A percentile compares a stretch with the other conserved stretches of the same genome.
phyloP scores from a whole-genome alignment of 306 rosid species.

The Delonix regia region DNA sequence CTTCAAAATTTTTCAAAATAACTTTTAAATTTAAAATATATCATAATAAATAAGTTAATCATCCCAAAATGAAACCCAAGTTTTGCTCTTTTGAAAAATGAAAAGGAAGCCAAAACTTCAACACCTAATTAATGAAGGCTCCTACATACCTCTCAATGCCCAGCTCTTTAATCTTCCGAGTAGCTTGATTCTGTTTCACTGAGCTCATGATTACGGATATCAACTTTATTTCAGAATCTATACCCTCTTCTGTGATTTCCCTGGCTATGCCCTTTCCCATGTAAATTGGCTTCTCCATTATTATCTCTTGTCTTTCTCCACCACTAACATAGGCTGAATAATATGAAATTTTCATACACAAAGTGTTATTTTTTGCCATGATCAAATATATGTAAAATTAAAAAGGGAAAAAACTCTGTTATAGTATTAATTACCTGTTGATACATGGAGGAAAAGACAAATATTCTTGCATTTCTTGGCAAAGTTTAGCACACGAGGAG shows the following conservation, averaged over 20 bases:
- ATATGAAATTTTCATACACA: too few species aligned
- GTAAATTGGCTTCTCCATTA: not conserved
- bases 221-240: conserved; percentile 45
- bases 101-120: too few species aligned
- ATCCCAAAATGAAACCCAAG: too few species aligned
- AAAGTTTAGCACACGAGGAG: conserved; percentile 50
- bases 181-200: conserved; percentile 22
- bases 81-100: too few species aligned
- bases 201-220: conserved; percentile 35
- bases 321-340: conserved; percentile 55
- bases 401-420: too few species aligned
- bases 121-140: not conserved
- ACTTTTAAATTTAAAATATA: too few species aligned
- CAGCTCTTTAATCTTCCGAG: conserved; percentile 59
- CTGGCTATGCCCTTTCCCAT: not conserved
- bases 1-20: too few species aligned
- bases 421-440: conserved; percentile 55
- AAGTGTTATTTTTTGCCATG: too few species aligned
- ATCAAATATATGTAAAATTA: too few species aligned
- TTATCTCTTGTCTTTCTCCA: conserved; percentile 44
- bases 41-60: too few species aligned
- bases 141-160: conserved; percentile 47
- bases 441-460: conserved; percentile 57
- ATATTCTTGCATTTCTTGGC: conserved; percentile 57
- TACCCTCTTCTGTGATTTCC: conserved; percentile 18